Evolutionary conservation across 2,329 filamentous ascomycete genomes (phyloP).

Genomic region (Hortaea sp.): DNA sequence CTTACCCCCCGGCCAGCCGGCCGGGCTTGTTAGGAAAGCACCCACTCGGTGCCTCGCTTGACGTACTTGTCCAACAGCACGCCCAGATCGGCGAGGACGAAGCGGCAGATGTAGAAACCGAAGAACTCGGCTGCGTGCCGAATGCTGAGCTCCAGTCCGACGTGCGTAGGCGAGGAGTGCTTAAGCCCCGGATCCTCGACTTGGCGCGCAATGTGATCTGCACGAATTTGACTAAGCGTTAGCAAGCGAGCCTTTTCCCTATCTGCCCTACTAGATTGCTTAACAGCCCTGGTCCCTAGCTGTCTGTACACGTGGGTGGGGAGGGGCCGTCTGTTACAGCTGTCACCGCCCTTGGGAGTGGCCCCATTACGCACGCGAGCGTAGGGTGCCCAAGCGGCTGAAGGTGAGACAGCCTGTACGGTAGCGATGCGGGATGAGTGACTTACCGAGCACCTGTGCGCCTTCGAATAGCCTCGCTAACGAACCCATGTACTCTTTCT

Average conservation of each 20-base stretch:
- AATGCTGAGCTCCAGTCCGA: conserved; percentile 86
- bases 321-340: too few relatives aligned
- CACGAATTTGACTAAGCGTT: background rate
- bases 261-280: background rate
- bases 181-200: conserved; percentile 89
- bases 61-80: conserved; percentile 91
- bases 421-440: too few relatives aligned
- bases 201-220: conserved; percentile 91
- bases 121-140: conserved; percentile 96
- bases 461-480: conserved; percentile 87
- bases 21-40: conserved; percentile 42
- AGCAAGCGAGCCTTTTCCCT: background rate
- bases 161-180: conserved; percentile 85
- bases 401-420: background rate
- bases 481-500: conserved; percentile 83
- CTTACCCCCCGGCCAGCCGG: background rate
- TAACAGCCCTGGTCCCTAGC: too few relatives aligned
- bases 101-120: conserved; percentile 90
- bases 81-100: conserved; percentile 76
- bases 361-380: background rate
- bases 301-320: too few relatives aligned
- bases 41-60: conserved; percentile 91
- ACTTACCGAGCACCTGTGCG: conserved; percentile 79
- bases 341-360: too few relatives aligned
- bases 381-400: background rate